Evolutionary conservation across 306 rosid genomes (phyloP), one percentile per base, ranked within the genome.

Genomic region (Begonia fuchsioides): DNA sequence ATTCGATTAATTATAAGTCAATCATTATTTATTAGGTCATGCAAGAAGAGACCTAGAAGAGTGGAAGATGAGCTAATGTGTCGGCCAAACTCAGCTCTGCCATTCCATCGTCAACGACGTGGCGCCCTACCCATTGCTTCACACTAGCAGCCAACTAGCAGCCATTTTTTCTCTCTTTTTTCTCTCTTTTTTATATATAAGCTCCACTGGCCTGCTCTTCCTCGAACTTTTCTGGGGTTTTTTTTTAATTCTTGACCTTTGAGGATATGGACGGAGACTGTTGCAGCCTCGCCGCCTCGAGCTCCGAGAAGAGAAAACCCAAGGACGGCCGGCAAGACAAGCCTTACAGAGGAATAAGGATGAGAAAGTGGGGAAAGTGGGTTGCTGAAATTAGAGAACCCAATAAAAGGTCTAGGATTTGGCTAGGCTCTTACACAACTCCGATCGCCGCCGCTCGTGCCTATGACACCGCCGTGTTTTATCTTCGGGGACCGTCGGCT

Each of bases 291-390:
- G 35, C 35, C 35, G 35, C 35, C 3, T 26, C 35, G 8, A 35
- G 51, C 38, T 12, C 61, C 3, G 80, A 70, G 60, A 70, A 76
- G 38, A 66, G 78, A 2, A 77, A 57, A 39, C 43, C 75, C 62
- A 53, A 32, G 17, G 35, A 26, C 35, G 55, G 52, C 11, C 57
- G 52, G n/a, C 57, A 70, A 0, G 2, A 62, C 16, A 79, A 79
- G 53, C 84, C 72, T 0, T 80, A 76, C 67, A 65, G 84, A 63
- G 90, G 90, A 9, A 80, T 80, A 62, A 73, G 90, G 76, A 76
- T 70, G 76, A 80, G 90, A 56, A 80, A 80, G 79, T 80, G 90
- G 90, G 90, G 90, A 0, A 80, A 80, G 65, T 80, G 90, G 90
- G 90, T 80, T 19, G 90, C 90, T 0, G 90, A 80, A 60, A 76